Evolutionary conservation across 2,329 filamentous ascomycete genomes (phyloP).

Genomic region (Colletotrichum navitas): DNA sequence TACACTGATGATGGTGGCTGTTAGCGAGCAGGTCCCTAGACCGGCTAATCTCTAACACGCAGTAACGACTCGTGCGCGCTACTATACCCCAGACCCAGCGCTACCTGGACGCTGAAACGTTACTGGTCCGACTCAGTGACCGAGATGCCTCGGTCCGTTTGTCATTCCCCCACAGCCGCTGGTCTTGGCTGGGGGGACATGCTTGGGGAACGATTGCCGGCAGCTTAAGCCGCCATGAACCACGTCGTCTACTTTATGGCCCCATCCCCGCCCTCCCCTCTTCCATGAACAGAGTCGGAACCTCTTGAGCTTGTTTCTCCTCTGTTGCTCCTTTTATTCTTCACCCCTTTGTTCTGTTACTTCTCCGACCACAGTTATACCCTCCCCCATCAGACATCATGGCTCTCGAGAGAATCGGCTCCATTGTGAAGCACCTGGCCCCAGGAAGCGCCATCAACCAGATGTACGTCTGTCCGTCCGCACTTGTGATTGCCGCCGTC

Average conservation of each 20-base stretch:
- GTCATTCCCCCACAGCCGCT: conserved; percentile 35
- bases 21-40: neutral
- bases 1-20: neutral
- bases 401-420: conserved; percentile 87
- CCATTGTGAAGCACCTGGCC: conserved; percentile 87
- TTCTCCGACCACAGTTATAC: conserved; percentile 4
- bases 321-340: neutral
- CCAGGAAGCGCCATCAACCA: conserved; percentile 78
- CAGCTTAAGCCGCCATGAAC: conserved; percentile 35
- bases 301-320: conserved; percentile 34
- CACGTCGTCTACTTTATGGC: conserved; percentile 37
- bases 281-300: conserved; percentile 17
- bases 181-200: neutral
- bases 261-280: conserved; percentile 7
- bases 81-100: conserved; percentile 37
- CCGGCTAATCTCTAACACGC: neutral
- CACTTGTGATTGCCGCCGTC: conserved; percentile 31
- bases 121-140: conserved; percentile 26
- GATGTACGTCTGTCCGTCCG: conserved; percentile 72
- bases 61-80: conserved; percentile 12
- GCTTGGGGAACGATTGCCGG: conserved; percentile 36
- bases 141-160: conserved; percentile 42
- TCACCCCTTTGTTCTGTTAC: neutral
- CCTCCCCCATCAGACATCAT: conserved; percentile 60
- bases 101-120: neutral